Base-by-base conservation (phyloP, 208 protist genomes). In the Leishmania aethiopica region DNA sequence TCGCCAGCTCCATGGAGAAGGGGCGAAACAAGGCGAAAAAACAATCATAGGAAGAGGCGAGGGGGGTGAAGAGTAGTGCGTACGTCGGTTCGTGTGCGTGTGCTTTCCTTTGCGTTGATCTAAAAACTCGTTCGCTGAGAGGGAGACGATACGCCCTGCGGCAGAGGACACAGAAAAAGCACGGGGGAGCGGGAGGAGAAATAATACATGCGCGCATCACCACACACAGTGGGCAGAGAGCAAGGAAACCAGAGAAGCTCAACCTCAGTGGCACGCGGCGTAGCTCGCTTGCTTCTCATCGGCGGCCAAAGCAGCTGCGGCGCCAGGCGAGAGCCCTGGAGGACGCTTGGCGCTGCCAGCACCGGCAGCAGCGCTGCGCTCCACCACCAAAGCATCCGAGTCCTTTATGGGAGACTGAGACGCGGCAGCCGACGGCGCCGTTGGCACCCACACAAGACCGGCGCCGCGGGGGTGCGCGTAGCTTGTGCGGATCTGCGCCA, bases 401-500 rank as follows among this genome's bases (percentile, higher is more conserved):
- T 86, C 78, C 25, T 83, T 86, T 70, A 28, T 32, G 10, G 78
- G 72, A 35, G 45, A 66, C 66, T 80, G 57, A 47, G 67, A 35
- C 69, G 57, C 59, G 8, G 60, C 55, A 55, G 35, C 35, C 51
- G 66, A 60, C 51, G 55, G 25, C 55, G 28, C 28, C 74, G 70
- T 45, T 62, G 70, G 25, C 69, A 83, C 80, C 94, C 94, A 97
- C n/a, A 97, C 92, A 57, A 97, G 85, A 62, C 94, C 94, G 19
- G 93, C 86, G 51, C 94, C 94, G 28, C 90, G 86, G 32, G 94
- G 94, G 72, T 94, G 90, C 10, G 84, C 62, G 42, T 87, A 81
- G 73, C 69, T 90, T 19, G 86, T 88, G 74, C 87, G 87, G 32
- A 88, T 89, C 70, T 87, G 69, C 32, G 90, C 92, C 8, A 95